Base-by-base conservation (phyloP, 2,329 filamentous ascomycete genomes). In the Aspergillus costaricaensis region DNA sequence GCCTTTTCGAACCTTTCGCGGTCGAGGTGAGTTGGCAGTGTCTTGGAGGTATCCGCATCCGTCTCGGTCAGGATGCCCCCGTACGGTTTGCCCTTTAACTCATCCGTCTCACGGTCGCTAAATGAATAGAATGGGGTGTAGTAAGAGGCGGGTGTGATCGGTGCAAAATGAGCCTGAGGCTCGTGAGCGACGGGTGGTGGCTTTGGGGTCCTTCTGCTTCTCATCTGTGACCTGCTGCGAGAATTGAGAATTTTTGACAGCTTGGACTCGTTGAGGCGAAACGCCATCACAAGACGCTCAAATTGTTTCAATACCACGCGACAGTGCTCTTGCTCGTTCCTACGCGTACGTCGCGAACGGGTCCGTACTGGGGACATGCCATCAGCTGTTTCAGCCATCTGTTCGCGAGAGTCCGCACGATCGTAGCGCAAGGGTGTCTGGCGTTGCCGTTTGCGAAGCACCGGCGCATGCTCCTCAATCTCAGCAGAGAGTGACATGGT, bases 71-170 rank as follows among this genome's bases (percentile, higher is more conserved):
- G 82, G 55, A 99, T 96, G 1, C 95, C 95, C 27, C 95, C 95
- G 66, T 98, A 99, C 0, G 95, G 95, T 73, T 96, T 98, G 53
- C 90, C 90, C 74, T 96, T 96, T 41, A 88, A 81, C 69, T 98
- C 93, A 61, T 97, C 93, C 17, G 87, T 87, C 68, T 97, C 94
- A 66, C 91, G 91, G 67, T 97, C 94, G 62, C 90, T 90, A 65
- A 97, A 93, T 0, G 91, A 91, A 68, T 94, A 94, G 71, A 96
- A 94, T 1, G 91, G 90, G 62, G 92, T 89, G 1, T 87, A 86
- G 71, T 91, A 93, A 78, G 68, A 86, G 74, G 70, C 83, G 70
- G 72, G 85, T 75, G 78, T 86, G 79, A 76, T 88, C 72, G 76
- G 88, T 72, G 84, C 80, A 58, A 86, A 86, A 66, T 86, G 79